Conservation (phyloP, 352 stramenopile genomes). For the Globisporangium irregulare region DNA sequence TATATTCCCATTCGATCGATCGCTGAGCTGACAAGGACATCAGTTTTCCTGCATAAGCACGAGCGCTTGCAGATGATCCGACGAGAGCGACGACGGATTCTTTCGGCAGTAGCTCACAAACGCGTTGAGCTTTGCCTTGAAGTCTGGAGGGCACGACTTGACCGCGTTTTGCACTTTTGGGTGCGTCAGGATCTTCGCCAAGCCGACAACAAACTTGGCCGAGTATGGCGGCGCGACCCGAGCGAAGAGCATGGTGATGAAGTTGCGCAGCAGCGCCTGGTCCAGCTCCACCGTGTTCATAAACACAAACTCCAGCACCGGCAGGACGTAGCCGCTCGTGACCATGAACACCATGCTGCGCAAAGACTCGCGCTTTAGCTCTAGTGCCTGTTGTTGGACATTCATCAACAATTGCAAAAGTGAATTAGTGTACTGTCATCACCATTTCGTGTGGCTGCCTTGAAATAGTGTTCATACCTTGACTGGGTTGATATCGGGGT, state of each 20-base stretch:
- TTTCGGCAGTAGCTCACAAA: conserved; percentile 75
- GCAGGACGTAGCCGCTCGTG: conserved; percentile 81
- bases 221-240: conserved; percentile 78
- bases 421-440: background rate
- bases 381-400: conserved; percentile 38
- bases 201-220: conserved; percentile 62
- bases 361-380: conserved; percentile 81
- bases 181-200: conserved; percentile 76
- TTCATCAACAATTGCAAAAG: background rate
- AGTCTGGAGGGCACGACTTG: conserved; percentile 75
- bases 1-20: too few relatives aligned
- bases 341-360: conserved; percentile 88
- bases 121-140: conserved; percentile 63
- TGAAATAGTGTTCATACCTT: conserved; percentile 36
- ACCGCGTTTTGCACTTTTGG: conserved; percentile 83
- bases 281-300: conserved; percentile 79
- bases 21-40: background rate
- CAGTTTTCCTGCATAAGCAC: conserved; percentile 40
- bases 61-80: conserved; percentile 67
- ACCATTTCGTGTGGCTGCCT: background rate
- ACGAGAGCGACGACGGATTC: conserved; percentile 47
- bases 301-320: conserved; percentile 80
- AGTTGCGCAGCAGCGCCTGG: conserved; percentile 82
- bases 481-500: conserved; percentile 80
- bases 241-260: conserved; percentile 75